A percentile compares a stretch with the other conserved stretches of the same genome.
These are phyloP conservation scores for Gloeopeniophorella convolvens DNA, from an alignment of 768 basidiomycete species.

Conservation along the genomic window DNA sequence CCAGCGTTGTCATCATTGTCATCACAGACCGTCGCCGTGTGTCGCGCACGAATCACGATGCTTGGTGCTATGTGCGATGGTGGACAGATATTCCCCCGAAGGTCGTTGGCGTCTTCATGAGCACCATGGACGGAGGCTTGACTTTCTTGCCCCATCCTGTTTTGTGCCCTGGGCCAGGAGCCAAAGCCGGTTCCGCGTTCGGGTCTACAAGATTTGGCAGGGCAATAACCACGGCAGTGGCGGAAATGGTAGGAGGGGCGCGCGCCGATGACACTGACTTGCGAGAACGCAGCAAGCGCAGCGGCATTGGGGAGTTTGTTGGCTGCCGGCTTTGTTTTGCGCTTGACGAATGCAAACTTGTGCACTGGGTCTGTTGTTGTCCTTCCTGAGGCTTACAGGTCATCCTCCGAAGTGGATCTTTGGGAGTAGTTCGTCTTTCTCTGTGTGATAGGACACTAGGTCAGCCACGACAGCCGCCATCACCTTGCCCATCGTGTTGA, in stretches of 20 bases:
- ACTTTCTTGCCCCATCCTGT: conserved; percentile 81
- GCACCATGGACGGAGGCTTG: conserved; percentile 84
- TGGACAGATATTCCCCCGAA: conserved; percentile 52
- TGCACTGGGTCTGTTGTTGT: too few relatives aligned
- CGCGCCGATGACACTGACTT: conserved; percentile 13
- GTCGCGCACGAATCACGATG: too few relatives aligned
- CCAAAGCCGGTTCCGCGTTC: conserved; percentile 28
- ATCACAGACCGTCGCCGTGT: too few relatives aligned
- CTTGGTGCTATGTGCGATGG: too few relatives aligned
- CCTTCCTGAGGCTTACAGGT: too few relatives aligned
- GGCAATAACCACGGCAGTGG: conserved; percentile 67
- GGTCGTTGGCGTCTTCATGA: conserved; percentile 86
- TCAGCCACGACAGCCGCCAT: too few relatives aligned
- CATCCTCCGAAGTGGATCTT: too few relatives aligned
- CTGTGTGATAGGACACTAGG: too few relatives aligned
- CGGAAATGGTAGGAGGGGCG: conserved; percentile 33
- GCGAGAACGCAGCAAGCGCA: conserved; percentile 35
- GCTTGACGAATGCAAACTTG: conserved; percentile 72
- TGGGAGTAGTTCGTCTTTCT: too few relatives aligned
- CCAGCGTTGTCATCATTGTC: too few relatives aligned
- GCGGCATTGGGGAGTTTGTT: conserved; percentile 58
- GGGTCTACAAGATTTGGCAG: conserved; percentile 51
- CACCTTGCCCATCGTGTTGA: too few relatives aligned
- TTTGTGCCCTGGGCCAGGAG: conserved; percentile 33
- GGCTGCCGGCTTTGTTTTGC: conserved; percentile 51